phyloP scores from a whole-genome alignment of 2,329 filamentous ascomycete species.

The Metarhizium album region DNA sequence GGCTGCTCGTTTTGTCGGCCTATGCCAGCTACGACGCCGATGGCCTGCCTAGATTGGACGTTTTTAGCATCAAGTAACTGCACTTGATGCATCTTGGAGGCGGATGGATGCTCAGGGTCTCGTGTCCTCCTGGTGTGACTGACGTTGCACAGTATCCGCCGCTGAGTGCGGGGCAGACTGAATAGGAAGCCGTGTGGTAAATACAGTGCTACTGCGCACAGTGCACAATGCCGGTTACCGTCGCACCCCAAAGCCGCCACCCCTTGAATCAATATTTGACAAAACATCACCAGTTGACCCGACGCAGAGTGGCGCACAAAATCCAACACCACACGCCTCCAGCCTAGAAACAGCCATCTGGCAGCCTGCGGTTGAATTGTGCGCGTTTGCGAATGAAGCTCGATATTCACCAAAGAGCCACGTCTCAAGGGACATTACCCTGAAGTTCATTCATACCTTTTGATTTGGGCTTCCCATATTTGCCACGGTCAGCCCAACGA shows the following conservation, averaged over 20 bases:
- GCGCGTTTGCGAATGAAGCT: too few species aligned
- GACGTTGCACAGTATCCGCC: slow-evolving; percentile 6
- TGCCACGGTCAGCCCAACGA: too few species aligned
- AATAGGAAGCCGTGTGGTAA: background rate
- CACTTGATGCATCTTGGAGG: background rate
- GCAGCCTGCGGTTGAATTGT: too few species aligned
- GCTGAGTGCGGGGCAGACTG: background rate
- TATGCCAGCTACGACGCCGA: background rate
- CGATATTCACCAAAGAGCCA: too few species aligned
- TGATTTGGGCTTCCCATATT: background rate
- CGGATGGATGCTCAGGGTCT: too few species aligned
- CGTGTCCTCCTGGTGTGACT: too few species aligned
- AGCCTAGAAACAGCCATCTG: too few species aligned
- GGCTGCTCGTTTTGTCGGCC: background rate
- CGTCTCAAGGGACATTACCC: too few species aligned
- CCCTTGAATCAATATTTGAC: too few species aligned
- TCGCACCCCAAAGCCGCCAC: too few species aligned
- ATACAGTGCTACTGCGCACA: slow-evolving; percentile 3
- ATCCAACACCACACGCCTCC: background rate
- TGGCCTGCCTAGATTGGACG: background rate
- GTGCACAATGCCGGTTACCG: background rate
- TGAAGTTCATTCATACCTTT: too few species aligned
- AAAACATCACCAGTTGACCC: too few species aligned
- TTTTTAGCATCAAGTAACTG: background rate
- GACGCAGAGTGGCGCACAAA: background rate